phyloP scores from a whole-genome alignment of 352 stramenopile genomes.

The Phytophthora pistaciae region DNA sequence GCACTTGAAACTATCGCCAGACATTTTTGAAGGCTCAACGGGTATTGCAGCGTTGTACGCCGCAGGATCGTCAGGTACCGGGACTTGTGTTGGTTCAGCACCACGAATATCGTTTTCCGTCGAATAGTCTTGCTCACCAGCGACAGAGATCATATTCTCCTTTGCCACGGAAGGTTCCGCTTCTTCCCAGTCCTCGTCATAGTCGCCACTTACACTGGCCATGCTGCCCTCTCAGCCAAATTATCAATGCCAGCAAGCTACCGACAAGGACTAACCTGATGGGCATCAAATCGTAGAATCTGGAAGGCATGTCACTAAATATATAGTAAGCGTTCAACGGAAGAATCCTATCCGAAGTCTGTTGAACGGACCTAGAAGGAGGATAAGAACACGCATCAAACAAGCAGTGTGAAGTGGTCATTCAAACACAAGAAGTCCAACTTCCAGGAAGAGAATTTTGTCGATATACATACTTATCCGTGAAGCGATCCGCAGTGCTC shows the following conservation, averaged over 20 bases:
- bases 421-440: too few species aligned
- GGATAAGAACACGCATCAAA: constrained; percentile 12
- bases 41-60: not conserved
- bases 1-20: not conserved
- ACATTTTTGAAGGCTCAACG: not conserved
- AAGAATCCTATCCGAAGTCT: constrained; percentile 5
- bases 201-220: constrained; percentile 16
- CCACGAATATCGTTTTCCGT: constrained; percentile 10
- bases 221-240: constrained; percentile 6
- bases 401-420: too few species aligned
- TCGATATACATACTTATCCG: too few species aligned
- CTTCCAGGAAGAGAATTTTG: not conserved
- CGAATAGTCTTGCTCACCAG: not conserved
- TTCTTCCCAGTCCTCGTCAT: constrained; percentile 34
- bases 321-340: constrained; percentile 13
- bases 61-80: not conserved
- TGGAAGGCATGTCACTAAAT: constrained; percentile 24
- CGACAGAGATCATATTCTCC: constrained; percentile 8
- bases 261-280: constrained; percentile 8
- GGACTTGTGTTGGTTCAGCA: constrained; percentile 10
- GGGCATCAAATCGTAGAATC: not conserved
- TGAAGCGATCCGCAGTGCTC: not conserved
- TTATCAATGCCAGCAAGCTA: constrained; percentile 1
- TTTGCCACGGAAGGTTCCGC: constrained; percentile 21
- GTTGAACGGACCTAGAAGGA: not conserved